These are phyloP conservation scores for Mortierella sp. DNA, from an alignment of 371 early-diverging fungal genomes.

Conservation along the genomic window DNA sequence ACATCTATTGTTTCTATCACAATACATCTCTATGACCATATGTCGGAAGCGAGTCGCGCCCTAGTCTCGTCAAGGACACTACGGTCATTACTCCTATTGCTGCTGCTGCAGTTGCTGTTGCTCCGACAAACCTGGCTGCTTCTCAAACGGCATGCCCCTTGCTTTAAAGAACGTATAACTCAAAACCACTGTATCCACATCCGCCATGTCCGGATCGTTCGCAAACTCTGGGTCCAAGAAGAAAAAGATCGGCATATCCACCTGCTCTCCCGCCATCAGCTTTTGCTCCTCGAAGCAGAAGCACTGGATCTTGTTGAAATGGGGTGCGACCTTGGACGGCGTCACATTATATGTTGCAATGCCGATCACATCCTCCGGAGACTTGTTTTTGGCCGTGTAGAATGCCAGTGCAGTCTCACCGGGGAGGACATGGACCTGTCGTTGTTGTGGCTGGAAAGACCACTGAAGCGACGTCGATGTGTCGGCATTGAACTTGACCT, in stretches of 20 bases:
- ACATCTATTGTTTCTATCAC: too few species aligned
- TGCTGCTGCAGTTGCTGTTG: constrained; percentile 17
- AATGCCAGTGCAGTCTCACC: constrained; percentile 98
- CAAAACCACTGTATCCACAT: constrained; percentile 92
- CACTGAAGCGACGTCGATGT: constrained; percentile 88
- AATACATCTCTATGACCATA: too few species aligned
- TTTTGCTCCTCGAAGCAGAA: constrained; percentile 99
- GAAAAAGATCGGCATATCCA: constrained; percentile 99
- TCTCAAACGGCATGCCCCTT: constrained; percentile 55
- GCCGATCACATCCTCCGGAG: constrained; percentile 94
- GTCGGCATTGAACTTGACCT: constrained; percentile 87
- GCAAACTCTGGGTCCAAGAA: constrained; percentile 98
- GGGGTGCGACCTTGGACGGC: constrained; percentile 91
- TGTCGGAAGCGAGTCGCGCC: too few species aligned
- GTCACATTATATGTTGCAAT: constrained; percentile 97
- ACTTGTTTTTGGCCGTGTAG: constrained; percentile 93
- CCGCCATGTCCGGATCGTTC: constrained; percentile 95
- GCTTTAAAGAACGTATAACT: constrained; percentile 95
- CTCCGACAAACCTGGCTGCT: constrained; percentile 37
- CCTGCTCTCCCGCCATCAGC: constrained; percentile 90
- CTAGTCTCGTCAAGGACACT: too few species aligned
- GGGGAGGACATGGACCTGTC: constrained; percentile 87
- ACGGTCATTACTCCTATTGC: background rate
- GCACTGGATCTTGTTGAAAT: constrained; percentile 99
- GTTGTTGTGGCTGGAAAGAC: constrained; percentile 92